These are phyloP conservation scores for Anisogramma anomala DNA, from an alignment of 2,329 filamentous ascomycete genomes.

Conservation along the genomic window DNA sequence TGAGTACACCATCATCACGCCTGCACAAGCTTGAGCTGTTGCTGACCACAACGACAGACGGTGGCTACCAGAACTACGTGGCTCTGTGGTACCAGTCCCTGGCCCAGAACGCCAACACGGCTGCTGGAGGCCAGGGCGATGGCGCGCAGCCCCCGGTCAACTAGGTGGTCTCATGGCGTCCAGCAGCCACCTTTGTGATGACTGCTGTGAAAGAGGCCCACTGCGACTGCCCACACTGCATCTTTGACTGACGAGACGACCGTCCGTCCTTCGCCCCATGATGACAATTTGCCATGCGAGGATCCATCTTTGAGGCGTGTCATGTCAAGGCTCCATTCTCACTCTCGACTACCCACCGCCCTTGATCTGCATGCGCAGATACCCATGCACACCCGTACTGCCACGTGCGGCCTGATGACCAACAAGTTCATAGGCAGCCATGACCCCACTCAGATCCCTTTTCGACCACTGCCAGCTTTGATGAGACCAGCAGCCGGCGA, in stretches of 20 bases:
- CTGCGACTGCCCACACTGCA: conserved; percentile 8
- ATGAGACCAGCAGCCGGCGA: conserved; percentile 5
- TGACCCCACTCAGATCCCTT: background rate
- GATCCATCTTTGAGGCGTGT: conserved; percentile 6
- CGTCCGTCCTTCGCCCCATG: conserved; percentile 11
- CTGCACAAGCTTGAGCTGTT: background rate
- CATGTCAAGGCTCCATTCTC: conserved; percentile 9
- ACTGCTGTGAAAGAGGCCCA: conserved; percentile 10
- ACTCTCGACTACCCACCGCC: conserved; percentile 8
- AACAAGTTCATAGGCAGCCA: conserved; percentile 1
- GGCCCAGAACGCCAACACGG: conserved; percentile 25
- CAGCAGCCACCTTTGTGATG: conserved; percentile 9
- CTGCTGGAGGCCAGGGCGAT: conserved; percentile 14
- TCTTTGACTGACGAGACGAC: conserved; percentile 13
- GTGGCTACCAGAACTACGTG: conserved; percentile 71
- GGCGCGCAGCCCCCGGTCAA: conserved; percentile 14
- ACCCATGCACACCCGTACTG: background rate
- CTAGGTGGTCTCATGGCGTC: conserved; percentile 8
- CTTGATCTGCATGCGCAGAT: conserved; percentile 11
- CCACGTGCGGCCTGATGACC: conserved; percentile 3
- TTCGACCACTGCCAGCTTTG: conserved; percentile 4
- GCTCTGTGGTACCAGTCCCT: conserved; percentile 69
- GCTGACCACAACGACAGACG: conserved; percentile 40
- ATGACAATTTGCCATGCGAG: conserved; percentile 12
- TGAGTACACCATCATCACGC: conserved; percentile 33